These are phyloP conservation scores for Phytophthora constricta DNA, from an alignment of 352 stramenopile species.

Conservation along the genomic window DNA sequence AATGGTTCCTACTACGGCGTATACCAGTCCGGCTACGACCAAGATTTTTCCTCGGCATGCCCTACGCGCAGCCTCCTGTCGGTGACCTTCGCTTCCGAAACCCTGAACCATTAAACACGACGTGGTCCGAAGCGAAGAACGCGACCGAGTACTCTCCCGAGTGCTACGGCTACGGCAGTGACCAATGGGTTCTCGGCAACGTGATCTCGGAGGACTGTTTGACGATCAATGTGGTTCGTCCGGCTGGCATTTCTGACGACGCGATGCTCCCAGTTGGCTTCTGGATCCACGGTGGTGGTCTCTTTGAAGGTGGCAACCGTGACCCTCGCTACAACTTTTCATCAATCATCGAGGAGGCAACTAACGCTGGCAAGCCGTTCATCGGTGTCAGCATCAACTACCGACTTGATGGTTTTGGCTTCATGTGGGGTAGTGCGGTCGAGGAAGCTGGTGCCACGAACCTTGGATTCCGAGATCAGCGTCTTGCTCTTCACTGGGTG, in stretches of 20 bases:
- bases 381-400: constrained; percentile 54
- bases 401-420: constrained; percentile 39
- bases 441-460: constrained; percentile 69
- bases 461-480: constrained; percentile 86
- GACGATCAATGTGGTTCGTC: constrained; percentile 83
- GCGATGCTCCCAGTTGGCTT: constrained; percentile 23
- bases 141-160: constrained; percentile 43
- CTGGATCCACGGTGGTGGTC: constrained; percentile 35
- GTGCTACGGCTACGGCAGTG: constrained; percentile 31
- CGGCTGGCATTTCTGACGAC: constrained; percentile 19
- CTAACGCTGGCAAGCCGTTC: constrained; percentile 26
- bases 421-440: constrained; percentile 30
- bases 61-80: constrained; percentile 14
- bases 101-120: constrained; percentile 14
- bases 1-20: constrained; percentile 18
- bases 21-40: constrained; percentile 14
- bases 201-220: constrained; percentile 77
- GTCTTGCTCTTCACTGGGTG: constrained; percentile 72
- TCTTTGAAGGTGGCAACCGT: constrained; percentile 27
- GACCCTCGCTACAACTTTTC: constrained; percentile 42
- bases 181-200: constrained; percentile 12
- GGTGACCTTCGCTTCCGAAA: constrained; percentile 28
- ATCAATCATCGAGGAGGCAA: constrained; percentile 34
- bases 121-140: constrained; percentile 20
- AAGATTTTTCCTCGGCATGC: constrained; percentile 29